Conservation (phyloP, 192 early-diverging fungal genomes). For the Gryganskiella cystojenkinii region DNA sequence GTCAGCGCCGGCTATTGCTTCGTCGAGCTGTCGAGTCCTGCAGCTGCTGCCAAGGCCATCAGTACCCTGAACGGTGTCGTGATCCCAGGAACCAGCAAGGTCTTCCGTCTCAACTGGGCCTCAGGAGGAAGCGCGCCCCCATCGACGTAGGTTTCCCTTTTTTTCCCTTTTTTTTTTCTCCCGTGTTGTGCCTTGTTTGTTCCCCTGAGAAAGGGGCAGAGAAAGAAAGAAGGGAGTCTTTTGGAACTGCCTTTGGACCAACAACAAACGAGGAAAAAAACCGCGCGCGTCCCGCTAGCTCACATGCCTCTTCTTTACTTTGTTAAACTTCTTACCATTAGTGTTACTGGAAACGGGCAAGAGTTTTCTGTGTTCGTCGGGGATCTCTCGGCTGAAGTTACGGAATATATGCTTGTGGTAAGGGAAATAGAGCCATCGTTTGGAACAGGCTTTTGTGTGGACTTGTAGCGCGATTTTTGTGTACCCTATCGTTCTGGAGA, state of each 20-base stretch:
- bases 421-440: neutral
- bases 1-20: slow-evolving; percentile 92
- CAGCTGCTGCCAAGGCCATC: slow-evolving; percentile 78
- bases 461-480: neutral
- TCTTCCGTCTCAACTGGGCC: slow-evolving; percentile 98
- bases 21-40: slow-evolving; percentile 80
- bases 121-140: slow-evolving; percentile 79
- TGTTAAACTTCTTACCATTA: slow-evolving; percentile 9
- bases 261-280: neutral
- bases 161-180: neutral
- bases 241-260: neutral
- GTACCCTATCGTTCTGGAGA: neutral
- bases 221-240: too few species aligned
- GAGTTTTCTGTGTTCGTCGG: slow-evolving; percentile 98
- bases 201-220: neutral
- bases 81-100: slow-evolving; percentile 84
- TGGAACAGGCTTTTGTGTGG: neutral
- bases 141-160: slow-evolving; percentile 53
- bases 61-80: slow-evolving; percentile 78
- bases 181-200: neutral
- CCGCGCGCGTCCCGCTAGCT: neutral
- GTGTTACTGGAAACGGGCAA: slow-evolving; percentile 71
- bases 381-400: slow-evolving; percentile 91
- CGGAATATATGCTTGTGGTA: slow-evolving; percentile 85
- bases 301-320: slow-evolving; percentile 4